Evolutionary conservation across 768 basidiomycete species (phyloP).

Genomic region (Cubamyces lactineus): DNA sequence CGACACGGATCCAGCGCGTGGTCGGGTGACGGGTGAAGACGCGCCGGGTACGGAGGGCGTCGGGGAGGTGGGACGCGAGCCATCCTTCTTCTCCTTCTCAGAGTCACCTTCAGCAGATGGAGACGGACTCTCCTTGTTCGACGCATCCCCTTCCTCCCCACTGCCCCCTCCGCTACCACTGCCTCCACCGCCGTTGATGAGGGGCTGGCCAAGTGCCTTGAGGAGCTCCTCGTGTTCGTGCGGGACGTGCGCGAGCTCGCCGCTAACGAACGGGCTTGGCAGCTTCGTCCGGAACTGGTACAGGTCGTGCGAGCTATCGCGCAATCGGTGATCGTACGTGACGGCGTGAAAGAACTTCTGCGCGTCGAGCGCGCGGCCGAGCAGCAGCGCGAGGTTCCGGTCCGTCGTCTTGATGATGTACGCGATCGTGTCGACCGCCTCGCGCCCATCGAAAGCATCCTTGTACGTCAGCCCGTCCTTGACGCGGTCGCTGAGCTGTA

Average conservation of each 20-base stretch:
- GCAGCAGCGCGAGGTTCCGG: constrained; percentile 89
- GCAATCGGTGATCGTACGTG: constrained; percentile 94
- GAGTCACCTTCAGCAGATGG: constrained; percentile 36
- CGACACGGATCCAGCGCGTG: constrained; percentile 46
- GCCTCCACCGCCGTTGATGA: constrained; percentile 33
- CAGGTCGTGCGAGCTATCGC: constrained; percentile 86
- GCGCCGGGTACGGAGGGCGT: constrained; percentile 29
- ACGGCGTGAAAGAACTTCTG: constrained; percentile 99
- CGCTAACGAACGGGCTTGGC: constrained; percentile 83
- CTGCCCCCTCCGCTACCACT: constrained; percentile 11
- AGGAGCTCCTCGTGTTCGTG: constrained; percentile 40
- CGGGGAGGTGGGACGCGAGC: constrained; percentile 29
- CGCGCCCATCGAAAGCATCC: constrained; percentile 94
- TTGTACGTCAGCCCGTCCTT: constrained; percentile 98
- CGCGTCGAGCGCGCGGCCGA: constrained; percentile 95
- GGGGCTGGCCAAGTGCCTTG: constrained; percentile 29
- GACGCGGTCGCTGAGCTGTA: constrained; percentile 73
- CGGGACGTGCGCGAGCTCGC: constrained; percentile 55
- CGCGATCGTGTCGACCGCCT: constrained; percentile 95
- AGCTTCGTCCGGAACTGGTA: constrained; percentile 91
- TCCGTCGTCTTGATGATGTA: constrained; percentile 99
- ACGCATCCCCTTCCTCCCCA: constrained; percentile 27
- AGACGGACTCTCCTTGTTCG: constrained; percentile 35
- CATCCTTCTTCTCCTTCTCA: constrained; percentile 32
- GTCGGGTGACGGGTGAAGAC: constrained; percentile 34